Percentiles rank a stretch among this genome's conserved stretches.
Conservation (phyloP, 345 rosid genomes). For the Cardiospermum halicacabum region DNA sequence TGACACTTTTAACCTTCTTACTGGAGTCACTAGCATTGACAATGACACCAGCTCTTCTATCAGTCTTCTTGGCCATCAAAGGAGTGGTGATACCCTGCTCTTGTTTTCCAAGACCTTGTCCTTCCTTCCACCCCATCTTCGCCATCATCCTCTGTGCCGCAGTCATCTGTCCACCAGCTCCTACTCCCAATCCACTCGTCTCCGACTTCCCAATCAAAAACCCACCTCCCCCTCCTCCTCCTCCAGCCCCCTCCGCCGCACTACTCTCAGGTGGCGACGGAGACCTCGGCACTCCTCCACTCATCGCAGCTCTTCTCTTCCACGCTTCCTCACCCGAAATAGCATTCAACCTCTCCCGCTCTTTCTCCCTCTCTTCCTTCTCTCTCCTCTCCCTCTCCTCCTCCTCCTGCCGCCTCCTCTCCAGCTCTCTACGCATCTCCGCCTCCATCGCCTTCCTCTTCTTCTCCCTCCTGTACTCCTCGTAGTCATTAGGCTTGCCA, state of each 20-base stretch:
- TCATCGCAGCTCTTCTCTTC: constrained; percentile 92
- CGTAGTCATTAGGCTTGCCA: too few relatives aligned
- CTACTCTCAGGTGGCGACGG: constrained; percentile 79
- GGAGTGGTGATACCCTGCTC: constrained; percentile 99
- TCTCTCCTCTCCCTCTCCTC: constrained; percentile 66
- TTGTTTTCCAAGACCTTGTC: constrained; percentile 92
- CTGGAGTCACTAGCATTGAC: constrained; percentile 87
- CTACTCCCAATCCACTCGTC: constrained; percentile 84
- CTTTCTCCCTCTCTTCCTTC: constrained; percentile 45
- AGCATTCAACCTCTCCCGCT: constrained; percentile 47
- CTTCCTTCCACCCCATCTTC: constrained; percentile 99
- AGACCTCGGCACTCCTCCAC: constrained; percentile 60
- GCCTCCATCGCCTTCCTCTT: constrained; percentile 73
- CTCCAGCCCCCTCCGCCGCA: constrained; percentile 69
- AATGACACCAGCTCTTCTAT: constrained; percentile 96
- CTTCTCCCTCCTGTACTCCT: too few relatives aligned
- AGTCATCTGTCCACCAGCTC: constrained; percentile 99
- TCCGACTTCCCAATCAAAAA: constrained; percentile 82
- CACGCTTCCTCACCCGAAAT: constrained; percentile 93
- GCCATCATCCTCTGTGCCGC: constrained; percentile 99
- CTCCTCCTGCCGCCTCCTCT: constrained; percentile 74
- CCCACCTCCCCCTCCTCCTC: constrained; percentile 29
- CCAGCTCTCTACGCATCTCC: constrained; percentile 74
- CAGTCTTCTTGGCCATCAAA: constrained; percentile 96
- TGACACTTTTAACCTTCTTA: constrained; percentile 92